phyloP scores from a whole-genome alignment of 2,329 filamentous ascomycete genomes.

The Penicillium aurantiogriseum region DNA sequence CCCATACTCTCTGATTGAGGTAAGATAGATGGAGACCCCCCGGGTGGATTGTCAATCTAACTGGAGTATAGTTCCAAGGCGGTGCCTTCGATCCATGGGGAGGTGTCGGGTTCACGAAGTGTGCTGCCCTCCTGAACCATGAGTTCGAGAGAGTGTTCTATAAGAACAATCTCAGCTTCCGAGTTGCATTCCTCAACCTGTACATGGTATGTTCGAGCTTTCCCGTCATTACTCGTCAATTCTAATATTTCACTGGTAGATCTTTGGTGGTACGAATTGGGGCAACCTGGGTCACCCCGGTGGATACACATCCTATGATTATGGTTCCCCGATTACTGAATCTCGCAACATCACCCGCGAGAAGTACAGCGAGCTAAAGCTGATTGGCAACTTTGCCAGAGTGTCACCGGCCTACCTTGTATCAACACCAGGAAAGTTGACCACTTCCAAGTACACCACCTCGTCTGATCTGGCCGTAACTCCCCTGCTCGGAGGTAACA shows the following conservation, averaged over 20 bases:
- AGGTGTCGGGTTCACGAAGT: constrained; percentile 66
- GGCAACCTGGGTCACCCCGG: constrained; percentile 71
- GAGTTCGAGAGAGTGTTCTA: constrained; percentile 77
- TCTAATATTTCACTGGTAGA: constrained; percentile 38
- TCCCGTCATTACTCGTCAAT: background rate
- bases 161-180: constrained; percentile 69
- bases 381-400: constrained; percentile 71
- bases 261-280: constrained; percentile 79
- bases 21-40: constrained; percentile 19
- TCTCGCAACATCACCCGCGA: constrained; percentile 66
- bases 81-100: constrained; percentile 75
- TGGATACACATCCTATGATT: constrained; percentile 63
- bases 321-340: constrained; percentile 65
- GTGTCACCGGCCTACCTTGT: constrained; percentile 69
- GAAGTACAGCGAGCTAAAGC: constrained; percentile 77
- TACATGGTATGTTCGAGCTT: constrained; percentile 62
- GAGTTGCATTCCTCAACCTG: constrained; percentile 66
- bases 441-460: constrained; percentile 48
- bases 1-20: constrained; percentile 63
- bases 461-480: constrained; percentile 60
- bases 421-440: constrained; percentile 52
- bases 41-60: constrained; percentile 2
- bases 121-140: constrained; percentile 64
- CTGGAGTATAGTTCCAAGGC: constrained; percentile 59
- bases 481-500: constrained; percentile 54